Conservation (phyloP, 2,329 filamentous ascomycete genomes). For the Rhynchosporium agropyri region DNA sequence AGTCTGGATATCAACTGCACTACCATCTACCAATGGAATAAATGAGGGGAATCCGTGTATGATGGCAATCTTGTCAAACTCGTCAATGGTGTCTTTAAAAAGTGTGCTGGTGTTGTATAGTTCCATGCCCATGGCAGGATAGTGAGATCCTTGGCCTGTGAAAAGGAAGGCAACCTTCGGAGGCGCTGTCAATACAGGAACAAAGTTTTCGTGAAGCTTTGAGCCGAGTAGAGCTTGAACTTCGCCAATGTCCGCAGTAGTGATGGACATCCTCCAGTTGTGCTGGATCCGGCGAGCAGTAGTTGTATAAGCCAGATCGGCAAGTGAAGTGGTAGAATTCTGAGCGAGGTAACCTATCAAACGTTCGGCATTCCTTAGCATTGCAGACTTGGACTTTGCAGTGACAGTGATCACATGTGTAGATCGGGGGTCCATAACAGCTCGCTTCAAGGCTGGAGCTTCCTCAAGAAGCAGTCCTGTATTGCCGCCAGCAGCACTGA, state of each 20-base stretch:
- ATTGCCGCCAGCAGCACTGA: slow-evolving; percentile 45
- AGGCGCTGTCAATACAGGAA: slow-evolving; percentile 40
- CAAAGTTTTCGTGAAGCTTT: slow-evolving; percentile 49
- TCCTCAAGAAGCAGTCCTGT: slow-evolving; percentile 41
- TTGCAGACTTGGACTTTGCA: slow-evolving; percentile 46
- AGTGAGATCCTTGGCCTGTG: slow-evolving; percentile 51
- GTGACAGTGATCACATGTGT: slow-evolving; percentile 51
- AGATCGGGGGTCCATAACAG: slow-evolving; percentile 47
- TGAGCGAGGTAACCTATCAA: slow-evolving; percentile 34
- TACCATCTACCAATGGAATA: slow-evolving; percentile 45
- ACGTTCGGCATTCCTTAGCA: slow-evolving; percentile 36
- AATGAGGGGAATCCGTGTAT: slow-evolving; percentile 39
- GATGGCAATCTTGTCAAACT: slow-evolving; percentile 34
- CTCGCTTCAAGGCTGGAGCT: slow-evolving; percentile 41
- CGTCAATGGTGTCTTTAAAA: slow-evolving; percentile 35
- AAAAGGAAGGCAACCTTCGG: slow-evolving; percentile 41
- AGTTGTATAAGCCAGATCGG: slow-evolving; percentile 41
- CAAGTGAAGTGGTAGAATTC: slow-evolving; percentile 32
- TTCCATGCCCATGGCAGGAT: slow-evolving; percentile 37
- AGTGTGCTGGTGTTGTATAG: slow-evolving; percentile 44
- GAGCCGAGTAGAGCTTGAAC: slow-evolving; percentile 52
- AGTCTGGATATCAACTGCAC: slow-evolving; percentile 45
- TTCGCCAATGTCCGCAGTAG: slow-evolving; percentile 48
- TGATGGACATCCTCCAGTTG: slow-evolving; percentile 56
- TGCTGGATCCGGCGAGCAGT: slow-evolving; percentile 59